Conservation (phyloP, 2,329 filamentous ascomycete species). For the Malbranchea zuffiana region DNA sequence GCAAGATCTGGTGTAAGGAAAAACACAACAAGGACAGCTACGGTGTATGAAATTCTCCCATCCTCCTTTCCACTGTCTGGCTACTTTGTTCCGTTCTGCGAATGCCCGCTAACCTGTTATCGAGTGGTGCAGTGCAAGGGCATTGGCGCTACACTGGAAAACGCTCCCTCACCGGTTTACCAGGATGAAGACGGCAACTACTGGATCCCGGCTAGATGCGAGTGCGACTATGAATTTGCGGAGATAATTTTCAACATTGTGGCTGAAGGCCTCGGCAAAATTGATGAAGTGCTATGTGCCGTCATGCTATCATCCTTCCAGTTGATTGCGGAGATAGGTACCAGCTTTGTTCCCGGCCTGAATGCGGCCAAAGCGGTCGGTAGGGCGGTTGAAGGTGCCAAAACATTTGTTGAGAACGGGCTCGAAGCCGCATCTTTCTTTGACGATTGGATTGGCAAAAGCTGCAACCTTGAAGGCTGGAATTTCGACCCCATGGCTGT, state of each 20-base stretch:
- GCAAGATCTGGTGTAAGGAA: too few relatives aligned
- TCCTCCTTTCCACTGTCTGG: too few relatives aligned
- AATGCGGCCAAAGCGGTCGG: background rate
- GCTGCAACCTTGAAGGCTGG: too few relatives aligned
- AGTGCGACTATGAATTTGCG: background rate
- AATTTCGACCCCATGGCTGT: too few relatives aligned
- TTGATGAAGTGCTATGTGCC: background rate
- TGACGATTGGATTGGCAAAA: too few relatives aligned
- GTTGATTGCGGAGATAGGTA: background rate
- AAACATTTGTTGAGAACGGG: background rate
- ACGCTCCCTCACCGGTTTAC: too few relatives aligned
- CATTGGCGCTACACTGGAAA: background rate
- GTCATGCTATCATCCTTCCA: background rate
- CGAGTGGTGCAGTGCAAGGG: background rate
- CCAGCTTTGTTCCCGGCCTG: background rate
- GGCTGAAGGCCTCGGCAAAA: background rate
- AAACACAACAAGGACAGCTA: too few relatives aligned
- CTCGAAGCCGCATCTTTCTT: too few relatives aligned
- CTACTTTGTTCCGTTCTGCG: too few relatives aligned
- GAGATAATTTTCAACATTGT: background rate
- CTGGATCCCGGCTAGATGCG: background rate
- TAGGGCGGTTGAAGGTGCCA: background rate
- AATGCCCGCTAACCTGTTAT: too few relatives aligned
- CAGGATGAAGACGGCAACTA: background rate
- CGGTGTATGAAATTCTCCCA: too few relatives aligned